A percentile compares a stretch with the other conserved stretches of the same genome.
Evolutionary conservation across 1,284 basidiomycete genomes (phyloP).

Genomic region (Rhodotorula sp.): DNA sequence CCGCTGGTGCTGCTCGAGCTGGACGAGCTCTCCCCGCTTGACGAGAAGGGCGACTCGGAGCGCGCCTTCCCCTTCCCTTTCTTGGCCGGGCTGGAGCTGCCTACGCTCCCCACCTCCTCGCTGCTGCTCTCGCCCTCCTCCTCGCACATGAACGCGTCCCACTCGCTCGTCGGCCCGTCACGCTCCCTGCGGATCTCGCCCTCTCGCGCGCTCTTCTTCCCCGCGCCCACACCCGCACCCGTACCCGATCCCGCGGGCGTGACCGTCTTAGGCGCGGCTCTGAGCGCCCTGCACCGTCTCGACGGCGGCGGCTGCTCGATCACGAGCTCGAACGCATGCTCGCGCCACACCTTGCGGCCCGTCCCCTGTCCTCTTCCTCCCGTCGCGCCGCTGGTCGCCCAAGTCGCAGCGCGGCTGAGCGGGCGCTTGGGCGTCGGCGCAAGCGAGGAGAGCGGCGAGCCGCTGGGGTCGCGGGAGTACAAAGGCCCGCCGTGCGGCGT

Average conservation of each 20-base stretch:
- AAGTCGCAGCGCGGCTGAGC: not conserved
- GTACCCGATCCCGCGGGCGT: not conserved
- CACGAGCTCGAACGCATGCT: conserved; percentile 2
- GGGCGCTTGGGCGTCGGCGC: conserved; percentile 8
- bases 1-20: not conserved
- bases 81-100: too few species aligned
- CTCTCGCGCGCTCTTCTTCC: not conserved
- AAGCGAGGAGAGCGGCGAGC: conserved; percentile 13
- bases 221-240: not conserved
- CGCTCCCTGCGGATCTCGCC: not conserved
- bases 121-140: not conserved
- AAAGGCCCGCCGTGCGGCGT: not conserved
- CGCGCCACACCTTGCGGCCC: not conserved
- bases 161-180: conserved; percentile 15
- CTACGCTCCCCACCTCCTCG: not conserved
- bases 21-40: not conserved
- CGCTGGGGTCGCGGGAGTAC: conserved; percentile 6
- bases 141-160: conserved; percentile 4
- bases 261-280: not conserved
- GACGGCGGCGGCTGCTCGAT: not conserved
- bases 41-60: not conserved
- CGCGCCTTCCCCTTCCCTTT: not conserved
- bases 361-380: not conserved
- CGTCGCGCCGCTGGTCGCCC: not conserved
- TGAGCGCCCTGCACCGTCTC: not conserved